Evolutionary conservation across 352 stramenopile genomes (phyloP).

Genomic region (Plasmopara viticola): DNA sequence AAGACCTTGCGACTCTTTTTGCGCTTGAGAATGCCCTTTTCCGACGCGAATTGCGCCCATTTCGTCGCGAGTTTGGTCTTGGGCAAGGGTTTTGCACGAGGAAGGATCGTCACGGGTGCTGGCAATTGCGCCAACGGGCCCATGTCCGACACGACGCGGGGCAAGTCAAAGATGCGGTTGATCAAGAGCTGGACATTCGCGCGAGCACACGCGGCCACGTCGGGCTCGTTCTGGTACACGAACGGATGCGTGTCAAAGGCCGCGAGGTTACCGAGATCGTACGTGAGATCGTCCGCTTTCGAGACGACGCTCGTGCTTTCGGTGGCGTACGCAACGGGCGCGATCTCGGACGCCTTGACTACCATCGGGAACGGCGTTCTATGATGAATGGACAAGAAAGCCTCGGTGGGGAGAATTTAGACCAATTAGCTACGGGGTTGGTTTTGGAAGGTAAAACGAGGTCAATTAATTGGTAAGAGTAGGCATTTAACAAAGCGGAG

Average conservation of each 20-base stretch:
- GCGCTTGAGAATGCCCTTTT: constrained; percentile 96
- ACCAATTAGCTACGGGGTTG: no score
- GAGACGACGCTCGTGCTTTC: constrained; percentile 55
- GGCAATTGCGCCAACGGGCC: constrained; percentile 86
- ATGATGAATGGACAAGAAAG: no score
- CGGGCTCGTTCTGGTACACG: constrained; percentile 77
- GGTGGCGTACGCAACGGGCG: constrained; percentile 60
- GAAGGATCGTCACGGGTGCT: constrained; percentile 54
- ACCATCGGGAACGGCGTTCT: constrained; percentile 33
- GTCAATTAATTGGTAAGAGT: no score
- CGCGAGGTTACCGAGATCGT: constrained; percentile 87
- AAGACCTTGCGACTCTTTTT: constrained; percentile 96
- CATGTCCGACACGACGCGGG: constrained; percentile 90
- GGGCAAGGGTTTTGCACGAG: constrained; percentile 85
- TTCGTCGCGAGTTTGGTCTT: constrained; percentile 95
- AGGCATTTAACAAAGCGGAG: no score
- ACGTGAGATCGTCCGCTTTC: constrained; percentile 81
- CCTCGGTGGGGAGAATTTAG: no score
- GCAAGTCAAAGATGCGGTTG: constrained; percentile 88
- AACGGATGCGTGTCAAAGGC: constrained; percentile 88
- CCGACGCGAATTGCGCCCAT: constrained; percentile 98
- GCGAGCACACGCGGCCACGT: constrained; percentile 83
- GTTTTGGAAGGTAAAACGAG: no score
- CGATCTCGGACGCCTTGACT: constrained; percentile 79
- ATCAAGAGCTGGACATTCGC: constrained; percentile 94